These are phyloP conservation scores for Epichloe hybrida DNA, from an alignment of 2,329 filamentous ascomycete genomes.

Conservation along the genomic window DNA sequence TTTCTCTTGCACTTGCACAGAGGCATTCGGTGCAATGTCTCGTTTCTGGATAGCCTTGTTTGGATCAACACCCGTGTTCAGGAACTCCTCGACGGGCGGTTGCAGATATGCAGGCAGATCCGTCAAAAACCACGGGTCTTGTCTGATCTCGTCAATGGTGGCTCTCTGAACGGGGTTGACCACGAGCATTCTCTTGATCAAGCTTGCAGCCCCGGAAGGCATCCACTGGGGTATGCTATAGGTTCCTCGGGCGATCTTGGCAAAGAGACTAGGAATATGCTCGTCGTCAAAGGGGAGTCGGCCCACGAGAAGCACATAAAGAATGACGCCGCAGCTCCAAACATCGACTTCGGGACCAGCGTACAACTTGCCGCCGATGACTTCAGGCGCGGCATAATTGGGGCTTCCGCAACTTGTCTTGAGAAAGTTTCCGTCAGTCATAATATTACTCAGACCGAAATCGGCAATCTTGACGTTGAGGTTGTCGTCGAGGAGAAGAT, in stretches of 20 bases:
- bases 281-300: constrained; percentile 97
- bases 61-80: constrained; percentile 86
- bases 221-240: constrained; percentile 91
- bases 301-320: constrained; percentile 70
- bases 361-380: constrained; percentile 95
- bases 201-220: constrained; percentile 62
- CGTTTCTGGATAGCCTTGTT: constrained; percentile 80
- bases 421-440: constrained; percentile 98
- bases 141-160: constrained; percentile 83
- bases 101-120: constrained; percentile 78
- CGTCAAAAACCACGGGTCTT: constrained; percentile 87
- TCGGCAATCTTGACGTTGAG: constrained; percentile 99
- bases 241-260: constrained; percentile 90
- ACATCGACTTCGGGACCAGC: constrained; percentile 96
- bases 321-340: constrained; percentile 90
- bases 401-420: constrained; percentile 97
- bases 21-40: constrained; percentile 66
- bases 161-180: constrained; percentile 91
- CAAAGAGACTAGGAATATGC: constrained; percentile 92
- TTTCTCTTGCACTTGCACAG: constrained; percentile 70
- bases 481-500: constrained; percentile 83
- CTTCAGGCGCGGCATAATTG: constrained; percentile 95
- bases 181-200: constrained; percentile 89
- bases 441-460: constrained; percentile 97
- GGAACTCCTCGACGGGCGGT: constrained; percentile 79